A percentile compares a stretch with the other conserved stretches of the same genome.
These are phyloP conservation scores for Haplosporangium sp. DNA, from an alignment of 371 early-diverging fungal genomes.

Conservation along the genomic window DNA sequence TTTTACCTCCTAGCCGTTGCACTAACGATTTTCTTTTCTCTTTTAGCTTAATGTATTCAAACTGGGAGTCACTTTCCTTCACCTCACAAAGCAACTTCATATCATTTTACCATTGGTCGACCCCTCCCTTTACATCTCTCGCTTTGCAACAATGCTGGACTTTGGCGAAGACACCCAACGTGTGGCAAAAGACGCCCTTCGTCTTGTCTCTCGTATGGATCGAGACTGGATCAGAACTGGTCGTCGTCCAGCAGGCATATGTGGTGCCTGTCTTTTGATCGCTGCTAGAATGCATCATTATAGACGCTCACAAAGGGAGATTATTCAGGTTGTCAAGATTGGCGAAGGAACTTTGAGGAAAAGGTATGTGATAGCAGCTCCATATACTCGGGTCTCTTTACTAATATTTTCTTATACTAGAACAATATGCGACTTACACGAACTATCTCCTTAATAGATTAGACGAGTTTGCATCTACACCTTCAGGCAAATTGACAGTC, in stretches of 20 bases:
- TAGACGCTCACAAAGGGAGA: constrained; percentile 87
- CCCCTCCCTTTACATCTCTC: constrained; percentile 95
- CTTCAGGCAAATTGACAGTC: constrained; percentile 88
- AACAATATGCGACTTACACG: no score
- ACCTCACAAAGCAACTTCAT: constrained; percentile 82
- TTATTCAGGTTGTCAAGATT: constrained; percentile 94
- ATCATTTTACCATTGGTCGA: constrained; percentile 92
- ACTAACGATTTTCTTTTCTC: neutral
- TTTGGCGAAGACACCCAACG: constrained; percentile 91
- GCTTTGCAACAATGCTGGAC: constrained; percentile 94
- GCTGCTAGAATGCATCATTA: constrained; percentile 97
- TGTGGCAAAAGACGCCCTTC: constrained; percentile 87
- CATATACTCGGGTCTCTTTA: neutral
- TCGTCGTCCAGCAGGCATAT: constrained; percentile 98
- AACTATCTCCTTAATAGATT: constrained; percentile 62
- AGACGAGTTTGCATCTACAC: constrained; percentile 91
- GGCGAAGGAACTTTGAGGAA: constrained; percentile 92
- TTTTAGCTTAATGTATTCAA: constrained; percentile 88
- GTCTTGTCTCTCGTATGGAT: constrained; percentile 96
- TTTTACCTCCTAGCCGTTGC: neutral
- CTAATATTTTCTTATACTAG: neutral
- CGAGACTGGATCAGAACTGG: constrained; percentile 99
- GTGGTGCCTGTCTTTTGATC: constrained; percentile 97
- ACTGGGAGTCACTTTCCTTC: constrained; percentile 94
- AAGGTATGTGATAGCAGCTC: constrained; percentile 58